Base-by-base conservation (phyloP, 1,139 yeast genomes). In the Lizanozyma gosingica region DNA sequence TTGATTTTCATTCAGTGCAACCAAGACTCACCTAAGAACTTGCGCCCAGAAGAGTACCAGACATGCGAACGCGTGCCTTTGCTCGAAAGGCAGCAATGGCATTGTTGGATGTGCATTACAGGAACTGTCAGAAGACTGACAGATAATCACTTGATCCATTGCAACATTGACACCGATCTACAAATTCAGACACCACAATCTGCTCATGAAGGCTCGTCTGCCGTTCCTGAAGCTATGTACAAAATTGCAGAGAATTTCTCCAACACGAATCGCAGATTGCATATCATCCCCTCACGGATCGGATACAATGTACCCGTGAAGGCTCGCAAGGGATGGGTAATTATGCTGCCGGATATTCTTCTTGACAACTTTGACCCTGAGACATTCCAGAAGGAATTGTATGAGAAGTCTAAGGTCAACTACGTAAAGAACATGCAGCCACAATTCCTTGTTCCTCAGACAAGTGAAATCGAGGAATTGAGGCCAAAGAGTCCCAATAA, bases 41-140 rank as follows among this genome's bases (percentile, higher is more conserved):
- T 22, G 6, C 58, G 57, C n/a, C 56, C 54, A 14, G 48, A 50
- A 18, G 46, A 47, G n/a, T 27, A 14, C 17, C 45, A 42, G 18
- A 40, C 42, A 3, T 38, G 45, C 16, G 49, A 47, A 16, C 37
- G 40, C 2, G 39, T 41, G 4, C 57, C 63, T 1, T 52, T 68
- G 16, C 63, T 69, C 45, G 59, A 60, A 38, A 60, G 65, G 40
- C 71, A 73, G 39, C 94, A 83, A 54, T 88, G 96, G 96, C 97
- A 90, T 60, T 90, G 97, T 53, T 84, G 95, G 83, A 86, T 90
- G 96, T 92, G 97, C 49, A 83, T 90, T 42, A 88, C 95, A 2
- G 97, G 97, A 4, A 90, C 97, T 0, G 90, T 90, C 11, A 70
- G 96, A 53, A 73, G 97, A 50, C 78, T 94, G 1, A 79, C 82